Evolutionary conservation across 495 filamentous ascomycete species (phyloP).

Genomic region (Neurospora sp.): DNA sequence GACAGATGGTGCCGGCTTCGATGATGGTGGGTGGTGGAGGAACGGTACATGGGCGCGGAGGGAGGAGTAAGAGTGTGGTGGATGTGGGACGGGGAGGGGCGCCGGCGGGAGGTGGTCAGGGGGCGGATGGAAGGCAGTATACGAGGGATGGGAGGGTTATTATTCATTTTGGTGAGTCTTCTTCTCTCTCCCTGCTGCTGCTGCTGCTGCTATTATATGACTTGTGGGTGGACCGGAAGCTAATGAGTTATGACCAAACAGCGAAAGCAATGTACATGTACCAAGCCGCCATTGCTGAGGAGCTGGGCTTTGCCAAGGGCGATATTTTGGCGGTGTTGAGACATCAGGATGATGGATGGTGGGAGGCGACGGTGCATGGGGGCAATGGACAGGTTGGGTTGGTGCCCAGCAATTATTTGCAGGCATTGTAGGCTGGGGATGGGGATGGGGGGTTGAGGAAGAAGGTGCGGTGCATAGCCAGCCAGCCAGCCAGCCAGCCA

Average conservation of each 20-base stretch:
- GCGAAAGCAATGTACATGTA: conserved; percentile 93
- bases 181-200: background rate
- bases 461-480: background rate
- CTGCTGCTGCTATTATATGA: no score
- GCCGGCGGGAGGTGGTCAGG: background rate
- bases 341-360: conserved; percentile 98
- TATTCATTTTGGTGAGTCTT: conserved; percentile 77
- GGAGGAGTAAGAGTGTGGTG: conserved; percentile 71
- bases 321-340: conserved; percentile 82
- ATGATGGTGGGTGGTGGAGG: conserved; percentile 30
- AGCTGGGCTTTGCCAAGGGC: conserved; percentile 87
- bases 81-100: conserved; percentile 31
- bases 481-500: background rate
- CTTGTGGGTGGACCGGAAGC: background rate
- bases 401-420: conserved; percentile 95
- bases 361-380: conserved; percentile 91
- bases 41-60: conserved; percentile 24
- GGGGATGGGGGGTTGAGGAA: background rate
- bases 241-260: conserved; percentile 25
- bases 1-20: conserved; percentile 29
- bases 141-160: conserved; percentile 81
- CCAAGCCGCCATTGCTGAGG: conserved; percentile 85
- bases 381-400: conserved; percentile 63
- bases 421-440: conserved; percentile 43
- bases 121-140: conserved; percentile 45